Conservation (phyloP, 2,329 filamentous ascomycete species). For the Fusarium chuoi region DNA sequence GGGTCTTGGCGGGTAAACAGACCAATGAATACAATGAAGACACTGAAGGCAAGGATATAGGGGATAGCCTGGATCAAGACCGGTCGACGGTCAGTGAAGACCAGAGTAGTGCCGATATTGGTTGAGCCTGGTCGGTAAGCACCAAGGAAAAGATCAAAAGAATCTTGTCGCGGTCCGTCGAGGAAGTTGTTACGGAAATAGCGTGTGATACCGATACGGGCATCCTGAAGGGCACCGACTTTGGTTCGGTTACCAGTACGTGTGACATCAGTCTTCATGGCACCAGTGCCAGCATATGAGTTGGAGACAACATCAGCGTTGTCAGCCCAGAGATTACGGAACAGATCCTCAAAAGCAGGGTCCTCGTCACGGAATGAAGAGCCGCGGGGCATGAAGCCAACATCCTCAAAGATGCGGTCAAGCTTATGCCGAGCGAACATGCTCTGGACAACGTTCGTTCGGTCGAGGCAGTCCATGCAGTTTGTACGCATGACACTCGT, state of each 20-base stretch:
- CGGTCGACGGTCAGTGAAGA: constrained; percentile 88
- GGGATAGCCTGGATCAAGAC: constrained; percentile 92
- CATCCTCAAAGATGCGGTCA: constrained; percentile 86
- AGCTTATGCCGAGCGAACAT: constrained; percentile 93
- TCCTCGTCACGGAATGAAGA: constrained; percentile 82
- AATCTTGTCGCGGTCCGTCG: constrained; percentile 93
- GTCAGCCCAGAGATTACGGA: constrained; percentile 98
- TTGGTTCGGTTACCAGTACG: constrained; percentile 91
- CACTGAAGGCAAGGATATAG: constrained; percentile 85
- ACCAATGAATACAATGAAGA: constrained; percentile 84
- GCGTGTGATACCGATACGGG: constrained; percentile 86
- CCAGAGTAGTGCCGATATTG: constrained; percentile 74
- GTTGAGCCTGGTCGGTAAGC: constrained; percentile 80
- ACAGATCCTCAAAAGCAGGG: constrained; percentile 84
- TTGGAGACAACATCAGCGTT: constrained; percentile 96
- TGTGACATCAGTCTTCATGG: constrained; percentile 97
- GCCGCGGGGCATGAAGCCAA: constrained; percentile 80
- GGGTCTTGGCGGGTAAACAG: constrained; percentile 77
- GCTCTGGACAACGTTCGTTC: constrained; percentile 97
- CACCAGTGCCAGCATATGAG: constrained; percentile 94
- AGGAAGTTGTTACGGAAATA: constrained; percentile 95
- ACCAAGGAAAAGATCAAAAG: constrained; percentile 93
- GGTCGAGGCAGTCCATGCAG: constrained; percentile 98
- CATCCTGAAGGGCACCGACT: constrained; percentile 84
- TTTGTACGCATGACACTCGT: constrained; percentile 95